Percentiles rank a stretch among this genome's conserved stretches.
These are phyloP conservation scores for Phytophthora tentaculata DNA, from an alignment of 352 stramenopile species.

Conservation along the genomic window DNA sequence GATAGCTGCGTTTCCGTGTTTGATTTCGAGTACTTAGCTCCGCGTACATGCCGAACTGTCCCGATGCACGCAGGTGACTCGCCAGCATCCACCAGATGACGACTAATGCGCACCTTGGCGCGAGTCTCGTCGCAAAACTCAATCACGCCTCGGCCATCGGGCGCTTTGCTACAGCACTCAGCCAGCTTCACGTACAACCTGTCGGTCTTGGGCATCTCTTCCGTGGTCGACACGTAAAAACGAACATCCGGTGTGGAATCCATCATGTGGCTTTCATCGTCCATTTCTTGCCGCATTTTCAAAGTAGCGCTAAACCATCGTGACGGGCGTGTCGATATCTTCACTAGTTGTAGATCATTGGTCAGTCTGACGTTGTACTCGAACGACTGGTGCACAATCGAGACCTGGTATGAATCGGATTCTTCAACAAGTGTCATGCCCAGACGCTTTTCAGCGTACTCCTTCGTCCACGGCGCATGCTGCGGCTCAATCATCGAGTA, in stretches of 20 bases:
- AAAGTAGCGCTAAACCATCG: conserved; percentile 83
- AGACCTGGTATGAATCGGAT: conserved; percentile 66
- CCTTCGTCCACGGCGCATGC: conserved; percentile 40
- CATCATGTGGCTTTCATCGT: conserved; percentile 63
- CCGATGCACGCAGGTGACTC: conserved; percentile 48
- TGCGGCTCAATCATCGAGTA: conserved; percentile 65
- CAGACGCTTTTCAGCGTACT: conserved; percentile 50
- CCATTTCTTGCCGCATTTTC: conserved; percentile 84
- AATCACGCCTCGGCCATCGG: conserved; percentile 60
- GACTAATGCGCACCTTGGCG: conserved; percentile 59
- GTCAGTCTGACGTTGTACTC: conserved; percentile 76
- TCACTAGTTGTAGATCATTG: conserved; percentile 59
- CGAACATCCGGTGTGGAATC: conserved; percentile 75
- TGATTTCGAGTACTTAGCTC: conserved; percentile 51
- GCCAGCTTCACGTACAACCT: conserved; percentile 45
- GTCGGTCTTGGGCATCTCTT: conserved; percentile 61
- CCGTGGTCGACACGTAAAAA: conserved; percentile 79
- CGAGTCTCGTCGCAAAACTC: conserved; percentile 57
- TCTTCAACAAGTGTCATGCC: conserved; percentile 44
- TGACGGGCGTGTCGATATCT: conserved; percentile 62
- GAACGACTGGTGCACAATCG: conserved; percentile 61
- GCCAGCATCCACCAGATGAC: conserved; percentile 49
- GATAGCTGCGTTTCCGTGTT: conserved; percentile 43
- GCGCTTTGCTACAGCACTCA: conserved; percentile 37
- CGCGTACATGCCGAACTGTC: conserved; percentile 66